These are phyloP conservation scores for Podaxis rugospora DNA, from an alignment of 768 basidiomycete genomes.

Conservation along the genomic window DNA sequence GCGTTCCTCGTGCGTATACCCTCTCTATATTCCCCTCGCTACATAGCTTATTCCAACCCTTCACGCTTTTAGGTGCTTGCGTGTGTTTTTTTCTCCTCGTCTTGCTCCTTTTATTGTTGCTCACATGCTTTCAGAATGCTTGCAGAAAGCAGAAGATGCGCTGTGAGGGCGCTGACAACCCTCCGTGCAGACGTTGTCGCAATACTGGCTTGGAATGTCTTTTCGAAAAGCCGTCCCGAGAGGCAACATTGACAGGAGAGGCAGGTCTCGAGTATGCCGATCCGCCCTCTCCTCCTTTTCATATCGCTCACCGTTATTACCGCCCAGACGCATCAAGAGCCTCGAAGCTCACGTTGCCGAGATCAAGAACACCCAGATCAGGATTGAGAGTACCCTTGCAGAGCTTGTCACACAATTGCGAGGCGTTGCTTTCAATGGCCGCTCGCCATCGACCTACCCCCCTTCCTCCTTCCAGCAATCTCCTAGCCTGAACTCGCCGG, in stretches of 20 bases:
- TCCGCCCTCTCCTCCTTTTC: constrained; percentile 14
- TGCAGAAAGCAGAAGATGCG: constrained; percentile 97
- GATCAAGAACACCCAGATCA: constrained; percentile 65
- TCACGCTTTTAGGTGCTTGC: constrained; percentile 60
- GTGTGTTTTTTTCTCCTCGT: constrained; percentile 37
- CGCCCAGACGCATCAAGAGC: constrained; percentile 77
- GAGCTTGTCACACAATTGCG: constrained; percentile 81
- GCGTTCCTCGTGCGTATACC: constrained; percentile 73
- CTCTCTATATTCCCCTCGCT: constrained; percentile 15
- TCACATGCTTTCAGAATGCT: constrained; percentile 61
- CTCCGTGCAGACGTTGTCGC: constrained; percentile 92
- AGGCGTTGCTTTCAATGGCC: constrained; percentile 41
- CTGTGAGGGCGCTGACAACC: constrained; percentile 94
- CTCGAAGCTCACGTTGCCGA: constrained; percentile 85
- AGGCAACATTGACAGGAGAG: constrained; percentile 84
- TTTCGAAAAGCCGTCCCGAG: constrained; percentile 90
- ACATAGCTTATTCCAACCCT: constrained; percentile 14
- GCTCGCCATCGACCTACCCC: constrained; percentile 63
- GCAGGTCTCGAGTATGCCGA: constrained; percentile 77
- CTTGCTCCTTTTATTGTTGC: constrained; percentile 10
- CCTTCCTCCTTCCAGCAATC: constrained; percentile 57
- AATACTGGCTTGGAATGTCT: constrained; percentile 88
- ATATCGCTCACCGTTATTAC: constrained; percentile 15
- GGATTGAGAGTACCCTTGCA: constrained; percentile 74
- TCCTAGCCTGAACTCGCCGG: constrained; percentile 60